Conservation (phyloP, 225 moss, liverwort and hornwort genomes). For the Pseudisothecium myosuroides region DNA sequence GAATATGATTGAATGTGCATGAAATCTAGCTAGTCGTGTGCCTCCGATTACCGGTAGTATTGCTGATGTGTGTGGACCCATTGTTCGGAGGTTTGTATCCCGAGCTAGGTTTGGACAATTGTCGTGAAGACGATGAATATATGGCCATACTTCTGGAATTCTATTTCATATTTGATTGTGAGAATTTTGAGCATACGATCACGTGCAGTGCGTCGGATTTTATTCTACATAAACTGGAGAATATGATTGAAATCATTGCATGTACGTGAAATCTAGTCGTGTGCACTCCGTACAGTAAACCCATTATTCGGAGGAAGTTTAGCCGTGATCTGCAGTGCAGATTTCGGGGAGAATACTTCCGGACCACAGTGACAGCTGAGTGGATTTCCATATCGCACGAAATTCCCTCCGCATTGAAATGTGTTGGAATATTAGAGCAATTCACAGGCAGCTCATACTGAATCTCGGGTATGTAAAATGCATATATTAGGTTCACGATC, state of each 20-base stretch:
- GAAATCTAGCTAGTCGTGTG: background rate
- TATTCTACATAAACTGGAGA: background rate
- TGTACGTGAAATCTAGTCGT: background rate
- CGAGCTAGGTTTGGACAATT: background rate
- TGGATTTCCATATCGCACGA: background rate
- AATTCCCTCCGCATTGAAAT: background rate
- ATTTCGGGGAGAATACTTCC: background rate
- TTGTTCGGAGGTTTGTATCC: background rate
- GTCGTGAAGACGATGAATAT: background rate
- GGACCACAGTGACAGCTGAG: background rate
- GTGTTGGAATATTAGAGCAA: background rate
- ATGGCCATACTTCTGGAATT: background rate
- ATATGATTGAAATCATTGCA: background rate
- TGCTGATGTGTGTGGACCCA: background rate
- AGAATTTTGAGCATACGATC: background rate
- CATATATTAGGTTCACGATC: too few species aligned
- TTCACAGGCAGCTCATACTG: background rate
- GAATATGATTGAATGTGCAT: background rate
- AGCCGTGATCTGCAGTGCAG: background rate
- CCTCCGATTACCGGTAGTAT: background rate
- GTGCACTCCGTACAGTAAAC: background rate
- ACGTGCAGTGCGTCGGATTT: background rate
- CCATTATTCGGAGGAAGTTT: background rate
- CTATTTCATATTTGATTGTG: background rate
- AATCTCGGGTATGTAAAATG: too few species aligned